phyloP scores from a whole-genome alignment of 1,284 basidiomycete genomes.

The Rhodotorula sp. region DNA sequence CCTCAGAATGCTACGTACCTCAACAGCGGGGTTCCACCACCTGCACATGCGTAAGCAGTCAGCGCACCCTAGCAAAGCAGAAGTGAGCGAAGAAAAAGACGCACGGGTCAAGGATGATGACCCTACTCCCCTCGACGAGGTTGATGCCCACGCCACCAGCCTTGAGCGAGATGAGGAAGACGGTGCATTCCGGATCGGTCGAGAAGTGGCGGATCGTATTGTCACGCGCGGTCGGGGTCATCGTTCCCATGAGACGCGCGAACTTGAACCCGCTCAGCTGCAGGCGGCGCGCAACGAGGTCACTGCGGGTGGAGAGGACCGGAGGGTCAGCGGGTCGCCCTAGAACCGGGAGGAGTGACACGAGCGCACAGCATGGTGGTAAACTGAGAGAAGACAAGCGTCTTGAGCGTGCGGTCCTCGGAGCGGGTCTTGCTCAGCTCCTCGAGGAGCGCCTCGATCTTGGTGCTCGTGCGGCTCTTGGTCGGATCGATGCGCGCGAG shows the following conservation, averaged over 20 bases:
- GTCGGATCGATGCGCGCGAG: slow-evolving; percentile 84
- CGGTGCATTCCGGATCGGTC: slow-evolving; percentile 73
- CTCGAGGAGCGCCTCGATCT: slow-evolving; percentile 95
- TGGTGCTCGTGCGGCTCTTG: slow-evolving; percentile 90
- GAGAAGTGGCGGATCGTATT: slow-evolving; percentile 61
- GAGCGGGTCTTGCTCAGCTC: slow-evolving; percentile 81
- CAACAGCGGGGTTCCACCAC: slow-evolving; percentile 68
- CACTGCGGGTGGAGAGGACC: slow-evolving; percentile 52
- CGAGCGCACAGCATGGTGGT: slow-evolving; percentile 70
- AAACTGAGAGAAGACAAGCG: slow-evolving; percentile 93
- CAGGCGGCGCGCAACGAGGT: slow-evolving; percentile 88
- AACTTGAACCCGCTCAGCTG: slow-evolving; percentile 85
- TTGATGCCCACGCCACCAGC: slow-evolving; percentile 80
- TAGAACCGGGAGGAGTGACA: slow-evolving; percentile 6
- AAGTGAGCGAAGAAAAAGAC: neutral
- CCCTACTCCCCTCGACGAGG: slow-evolving; percentile 83
- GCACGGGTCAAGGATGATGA: slow-evolving; percentile 50
- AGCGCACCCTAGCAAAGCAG: slow-evolving; percentile 43
- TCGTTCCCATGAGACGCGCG: slow-evolving; percentile 92
- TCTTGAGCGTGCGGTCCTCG: slow-evolving; percentile 91
- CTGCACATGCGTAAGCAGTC: neutral
- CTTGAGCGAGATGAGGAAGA: slow-evolving; percentile 92
- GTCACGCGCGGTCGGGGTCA: slow-evolving; percentile 94
- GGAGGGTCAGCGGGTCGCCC: neutral
- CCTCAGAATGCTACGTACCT: too few relatives aligned